Percentiles rank a stretch among this genome's conserved stretches.
These are phyloP conservation scores for Raphanus hybrid DNA, from an alignment of 441 rosid species.

Conservation along the genomic window DNA sequence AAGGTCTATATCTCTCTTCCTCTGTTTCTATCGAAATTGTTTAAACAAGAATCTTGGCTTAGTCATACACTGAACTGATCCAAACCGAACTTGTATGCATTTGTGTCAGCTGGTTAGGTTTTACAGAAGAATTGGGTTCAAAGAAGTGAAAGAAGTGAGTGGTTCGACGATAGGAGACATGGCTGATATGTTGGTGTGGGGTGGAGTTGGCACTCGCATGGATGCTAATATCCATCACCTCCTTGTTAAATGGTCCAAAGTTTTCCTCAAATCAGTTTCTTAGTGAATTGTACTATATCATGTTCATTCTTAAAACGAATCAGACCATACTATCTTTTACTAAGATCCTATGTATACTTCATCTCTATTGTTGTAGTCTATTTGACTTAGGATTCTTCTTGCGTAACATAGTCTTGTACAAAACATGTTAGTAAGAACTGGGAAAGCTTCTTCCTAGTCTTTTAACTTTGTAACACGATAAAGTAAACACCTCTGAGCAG, in stretches of 20 bases:
- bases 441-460: background rate
- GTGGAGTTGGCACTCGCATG: conserved; percentile 94
- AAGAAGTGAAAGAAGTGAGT: conserved; percentile 71
- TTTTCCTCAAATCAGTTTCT: conserved; percentile 36
- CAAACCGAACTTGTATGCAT: background rate
- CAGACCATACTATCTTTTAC: conserved; percentile 3
- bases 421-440: background rate
- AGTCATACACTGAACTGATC: conserved; percentile 14
- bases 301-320: background rate
- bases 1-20: conserved; percentile 53
- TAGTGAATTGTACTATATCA: background rate
- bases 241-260: conserved; percentile 68
- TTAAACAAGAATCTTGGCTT: too few species aligned
- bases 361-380: background rate
- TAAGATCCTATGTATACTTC: background rate
- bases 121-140: conserved; percentile 76
- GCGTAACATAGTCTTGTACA: background rate
- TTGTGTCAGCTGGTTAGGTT: conserved; percentile 75
- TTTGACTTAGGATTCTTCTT: background rate
- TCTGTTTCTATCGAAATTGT: background rate
- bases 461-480: background rate
- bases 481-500: background rate
- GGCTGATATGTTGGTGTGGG: conserved; percentile 89
- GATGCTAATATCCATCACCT: conserved; percentile 76
- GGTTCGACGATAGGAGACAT: conserved; percentile 77